Base-by-base conservation (phyloP, 192 early-diverging fungal genomes). In the Coemansia javaensis region DNA sequence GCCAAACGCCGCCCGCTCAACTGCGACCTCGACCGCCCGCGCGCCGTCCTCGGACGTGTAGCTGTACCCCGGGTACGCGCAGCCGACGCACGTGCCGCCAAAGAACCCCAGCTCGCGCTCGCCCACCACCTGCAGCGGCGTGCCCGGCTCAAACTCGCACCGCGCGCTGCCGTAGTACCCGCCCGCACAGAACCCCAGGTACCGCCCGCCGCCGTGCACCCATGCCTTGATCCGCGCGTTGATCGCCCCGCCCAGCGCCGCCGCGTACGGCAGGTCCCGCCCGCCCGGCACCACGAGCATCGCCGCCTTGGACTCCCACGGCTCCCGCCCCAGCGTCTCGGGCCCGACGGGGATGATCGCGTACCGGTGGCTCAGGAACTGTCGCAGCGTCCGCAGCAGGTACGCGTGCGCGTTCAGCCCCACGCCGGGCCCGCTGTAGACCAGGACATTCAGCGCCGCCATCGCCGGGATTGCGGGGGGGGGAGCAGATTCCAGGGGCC, bases 101-200 rank as follows among this genome's bases (percentile, higher is more conserved):
- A 76, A 91, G 34, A 97, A 82, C 12, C 57, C 72, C 38, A 96
- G 68, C 36, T 89, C 84, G 23, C 92, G 75, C 9, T 77, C 47
- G 13, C 91, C 93, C 28, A 79, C 55, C 5, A 96, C 87, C 52
- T 86, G 77, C 37, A 84, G 63, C 7, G 48, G 48, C 5, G 61
- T 59, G 5, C 79, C 84, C 0, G 70, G 59, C 67, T 95, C 88
- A 74, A 97, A 95, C 56, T 87, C 85, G 20, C 90, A 82, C 14
- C 64, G 58, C 5, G 57, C 62, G 22, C 77, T 74, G 5, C 77
- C 89, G 62, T 89, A 97, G 65, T 95, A 94, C 2, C 81, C 85
- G 16, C 94, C 97, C 0, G 90, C 91, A 44, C 97, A 95, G 7
- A 99, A 83, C 0, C 97, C 97, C 41, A 92, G 68, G 65, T 91